phyloP scores from a whole-genome alignment of 2,329 filamentous ascomycete genomes.

The Aulographum hederae region DNA sequence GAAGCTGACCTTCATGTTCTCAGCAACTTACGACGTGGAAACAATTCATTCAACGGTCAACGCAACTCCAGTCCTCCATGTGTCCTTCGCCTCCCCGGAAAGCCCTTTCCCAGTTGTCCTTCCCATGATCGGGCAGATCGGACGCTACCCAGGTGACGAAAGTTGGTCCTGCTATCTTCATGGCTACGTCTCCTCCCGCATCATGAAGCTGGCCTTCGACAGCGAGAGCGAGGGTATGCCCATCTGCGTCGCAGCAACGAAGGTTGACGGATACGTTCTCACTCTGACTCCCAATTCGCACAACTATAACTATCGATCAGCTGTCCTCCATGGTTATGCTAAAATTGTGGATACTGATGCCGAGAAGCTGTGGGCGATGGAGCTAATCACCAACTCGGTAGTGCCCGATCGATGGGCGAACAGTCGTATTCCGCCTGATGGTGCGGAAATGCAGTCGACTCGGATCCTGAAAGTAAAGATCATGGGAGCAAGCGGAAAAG shows the following conservation, averaged over 20 bases:
- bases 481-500: conserved; percentile 56
- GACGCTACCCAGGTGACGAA: conserved; percentile 46
- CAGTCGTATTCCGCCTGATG: conserved; percentile 50
- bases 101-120: conserved; percentile 60
- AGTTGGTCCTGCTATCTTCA: conserved; percentile 47
- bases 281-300: conserved; percentile 64
- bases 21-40: conserved; percentile 52
- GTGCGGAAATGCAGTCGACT: conserved; percentile 58
- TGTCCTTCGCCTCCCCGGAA: conserved; percentile 49
- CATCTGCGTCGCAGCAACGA: conserved; percentile 52
- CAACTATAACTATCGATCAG: conserved; percentile 75
- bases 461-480: conserved; percentile 52
- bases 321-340: conserved; percentile 59
- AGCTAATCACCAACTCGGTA: conserved; percentile 58
- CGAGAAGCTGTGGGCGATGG: conserved; percentile 65
- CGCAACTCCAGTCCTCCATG: conserved; percentile 53
- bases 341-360: conserved; percentile 43
- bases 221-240: conserved; percentile 37
- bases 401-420: conserved; percentile 51
- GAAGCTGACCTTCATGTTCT: background rate
- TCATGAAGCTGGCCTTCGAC: conserved; percentile 45
- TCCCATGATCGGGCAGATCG: conserved; percentile 76
- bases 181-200: conserved; percentile 62
- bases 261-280: conserved; percentile 64
- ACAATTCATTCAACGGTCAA: conserved; percentile 65